phyloP scores from a whole-genome alignment of 345 rosid genomes.

The Citropsis articulata region DNA sequence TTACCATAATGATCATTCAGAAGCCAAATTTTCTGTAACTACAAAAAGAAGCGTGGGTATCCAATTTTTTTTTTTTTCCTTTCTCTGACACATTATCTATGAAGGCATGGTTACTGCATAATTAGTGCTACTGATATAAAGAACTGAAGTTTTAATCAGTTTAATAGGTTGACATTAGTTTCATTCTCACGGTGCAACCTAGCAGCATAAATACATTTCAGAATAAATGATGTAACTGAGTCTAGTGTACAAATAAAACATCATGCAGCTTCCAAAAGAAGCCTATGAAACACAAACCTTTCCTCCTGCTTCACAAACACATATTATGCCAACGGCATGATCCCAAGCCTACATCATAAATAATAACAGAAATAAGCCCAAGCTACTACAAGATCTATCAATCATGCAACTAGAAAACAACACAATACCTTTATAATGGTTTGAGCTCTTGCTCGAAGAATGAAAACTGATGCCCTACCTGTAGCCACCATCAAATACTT shows the following conservation, averaged over 20 bases:
- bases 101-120: background rate
- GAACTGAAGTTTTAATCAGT: background rate
- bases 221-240: background rate
- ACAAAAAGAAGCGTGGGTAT: background rate
- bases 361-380: constrained; percentile 9
- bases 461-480: constrained; percentile 63
- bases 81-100: background rate
- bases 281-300: constrained; percentile 42
- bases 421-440: constrained; percentile 45
- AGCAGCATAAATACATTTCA: background rate
- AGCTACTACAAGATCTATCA: background rate
- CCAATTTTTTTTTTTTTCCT: background rate
- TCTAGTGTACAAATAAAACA: background rate
- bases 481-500: constrained; percentile 77
- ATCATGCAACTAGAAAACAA: background rate
- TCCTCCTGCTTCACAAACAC: constrained; percentile 92
- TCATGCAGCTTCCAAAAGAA: background rate
- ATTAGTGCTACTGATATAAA: background rate
- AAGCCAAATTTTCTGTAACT: background rate
- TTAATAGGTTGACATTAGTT: background rate
- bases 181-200: background rate
- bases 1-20: background rate
- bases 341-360: constrained; percentile 69
- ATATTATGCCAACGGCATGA: constrained; percentile 90
- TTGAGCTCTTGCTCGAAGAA: constrained; percentile 34